Evolutionary conservation across 495 filamentous ascomycete species (phyloP).

Genomic region (Podospora fimiseda): DNA sequence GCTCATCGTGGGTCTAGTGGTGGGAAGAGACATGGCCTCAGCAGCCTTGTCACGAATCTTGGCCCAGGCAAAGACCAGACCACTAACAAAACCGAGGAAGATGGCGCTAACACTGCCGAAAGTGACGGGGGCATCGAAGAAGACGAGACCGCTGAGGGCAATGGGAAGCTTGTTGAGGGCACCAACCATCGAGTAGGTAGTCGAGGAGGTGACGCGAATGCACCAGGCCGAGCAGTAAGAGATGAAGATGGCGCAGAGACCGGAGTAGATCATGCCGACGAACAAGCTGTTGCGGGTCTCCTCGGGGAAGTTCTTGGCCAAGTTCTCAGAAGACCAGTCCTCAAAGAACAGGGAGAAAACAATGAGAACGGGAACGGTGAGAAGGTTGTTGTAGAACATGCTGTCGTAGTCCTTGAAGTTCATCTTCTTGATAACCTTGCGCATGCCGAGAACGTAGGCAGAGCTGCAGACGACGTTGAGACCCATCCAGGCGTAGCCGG

Average conservation of each 20-base stretch:
- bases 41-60: slow-evolving; percentile 74
- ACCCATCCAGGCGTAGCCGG: slow-evolving; percentile 97
- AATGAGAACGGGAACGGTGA: slow-evolving; percentile 90
- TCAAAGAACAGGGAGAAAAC: slow-evolving; percentile 77
- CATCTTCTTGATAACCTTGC: slow-evolving; percentile 98
- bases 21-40: slow-evolving; percentile 63
- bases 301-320: slow-evolving; percentile 79
- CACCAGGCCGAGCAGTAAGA: slow-evolving; percentile 99
- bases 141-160: slow-evolving; percentile 81
- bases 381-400: slow-evolving; percentile 99
- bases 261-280: slow-evolving; percentile 88
- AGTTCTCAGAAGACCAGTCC: slow-evolving; percentile 84
- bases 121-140: slow-evolving; percentile 94
- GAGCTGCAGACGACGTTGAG: slow-evolving; percentile 96
- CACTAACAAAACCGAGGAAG: slow-evolving; percentile 79
- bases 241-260: slow-evolving; percentile 91
- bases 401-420: slow-evolving; percentile 99
- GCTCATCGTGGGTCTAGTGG: slow-evolving; percentile 64
- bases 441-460: slow-evolving; percentile 85
- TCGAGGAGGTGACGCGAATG: slow-evolving; percentile 91
- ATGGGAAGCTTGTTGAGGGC: slow-evolving; percentile 97
- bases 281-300: slow-evolving; percentile 68
- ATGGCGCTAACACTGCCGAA: slow-evolving; percentile 88
- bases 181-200: slow-evolving; percentile 97
- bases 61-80: slow-evolving; percentile 85